Evolutionary conservation across 805 yeast species (phyloP).

Genomic region (Blastobotrys chiropterorum): DNA sequence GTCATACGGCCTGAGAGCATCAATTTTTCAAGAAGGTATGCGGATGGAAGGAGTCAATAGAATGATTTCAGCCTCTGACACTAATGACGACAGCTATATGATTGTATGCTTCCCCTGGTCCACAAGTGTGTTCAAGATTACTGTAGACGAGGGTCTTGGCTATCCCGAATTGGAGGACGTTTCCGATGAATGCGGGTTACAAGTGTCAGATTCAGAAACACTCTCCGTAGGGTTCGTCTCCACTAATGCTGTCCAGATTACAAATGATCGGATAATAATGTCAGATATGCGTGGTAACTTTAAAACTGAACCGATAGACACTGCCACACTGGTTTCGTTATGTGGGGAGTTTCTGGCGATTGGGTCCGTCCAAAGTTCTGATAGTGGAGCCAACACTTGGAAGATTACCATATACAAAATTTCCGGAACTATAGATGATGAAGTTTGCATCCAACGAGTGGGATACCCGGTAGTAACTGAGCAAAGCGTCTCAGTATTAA

Average conservation of each 20-base stretch:
- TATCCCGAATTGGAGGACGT: slow-evolving; percentile 9
- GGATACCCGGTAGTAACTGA: neutral
- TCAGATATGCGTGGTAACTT: slow-evolving; percentile 8
- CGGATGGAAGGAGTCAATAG: slow-evolving; percentile 8
- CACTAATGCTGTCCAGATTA: slow-evolving; percentile 8
- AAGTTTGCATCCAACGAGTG: neutral
- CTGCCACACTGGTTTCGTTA: neutral
- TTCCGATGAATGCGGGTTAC: slow-evolving; percentile 10
- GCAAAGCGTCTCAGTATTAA: neutral
- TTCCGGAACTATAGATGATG: neutral
- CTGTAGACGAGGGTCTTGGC: slow-evolving; percentile 2
- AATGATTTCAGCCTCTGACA: slow-evolving; percentile 5
- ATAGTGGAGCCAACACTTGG: neutral
- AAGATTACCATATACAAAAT: neutral
- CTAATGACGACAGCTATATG: slow-evolving; percentile 2
- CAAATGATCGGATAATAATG: slow-evolving; percentile 1
- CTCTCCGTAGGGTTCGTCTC: slow-evolving; percentile 4
- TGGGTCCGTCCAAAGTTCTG: neutral
- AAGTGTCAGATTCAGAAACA: slow-evolving; percentile 4
- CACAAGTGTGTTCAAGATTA: slow-evolving; percentile 6
- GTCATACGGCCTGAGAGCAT: slow-evolving; percentile 10
- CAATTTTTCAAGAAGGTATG: slow-evolving; percentile 11
- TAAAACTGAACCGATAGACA: neutral
- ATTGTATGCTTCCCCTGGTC: slow-evolving; percentile 10
- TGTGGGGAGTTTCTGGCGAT: neutral